phyloP scores from a whole-genome alignment of 2,329 filamentous ascomycete genomes.

The Achaetomium macrosporum region DNA sequence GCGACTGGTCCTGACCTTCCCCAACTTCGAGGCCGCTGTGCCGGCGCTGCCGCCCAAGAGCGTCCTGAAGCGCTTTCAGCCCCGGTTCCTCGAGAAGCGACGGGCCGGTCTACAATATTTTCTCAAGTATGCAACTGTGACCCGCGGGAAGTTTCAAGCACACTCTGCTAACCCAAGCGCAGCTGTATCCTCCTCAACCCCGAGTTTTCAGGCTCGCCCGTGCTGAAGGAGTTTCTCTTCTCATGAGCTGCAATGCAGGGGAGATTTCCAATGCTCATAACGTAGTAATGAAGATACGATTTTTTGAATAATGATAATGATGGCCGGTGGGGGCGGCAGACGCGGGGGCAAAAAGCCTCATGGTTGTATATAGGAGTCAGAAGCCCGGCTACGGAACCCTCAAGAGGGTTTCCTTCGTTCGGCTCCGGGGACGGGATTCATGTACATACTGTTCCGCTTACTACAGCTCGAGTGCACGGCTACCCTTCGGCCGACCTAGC shows the following conservation, averaged over 20 bases:
- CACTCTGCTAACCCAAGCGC: conserved; percentile 19
- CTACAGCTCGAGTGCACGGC: too few relatives aligned
- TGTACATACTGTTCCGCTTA: too few relatives aligned
- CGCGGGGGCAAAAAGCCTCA: neutral
- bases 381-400: too few relatives aligned
- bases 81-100: conserved; percentile 78
- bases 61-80: conserved; percentile 77
- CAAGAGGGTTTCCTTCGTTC: too few relatives aligned
- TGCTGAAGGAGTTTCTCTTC: conserved; percentile 88
- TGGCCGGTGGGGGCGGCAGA: neutral
- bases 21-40: conserved; percentile 75
- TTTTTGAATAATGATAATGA: conserved; percentile 13
- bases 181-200: conserved; percentile 90
- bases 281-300: conserved; percentile 10
- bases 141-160: neutral
- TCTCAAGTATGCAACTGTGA: conserved; percentile 62
- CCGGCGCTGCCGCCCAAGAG: conserved; percentile 90
- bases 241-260: conserved; percentile 33
- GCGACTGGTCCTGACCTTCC: conserved; percentile 72
- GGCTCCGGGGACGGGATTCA: too few relatives aligned
- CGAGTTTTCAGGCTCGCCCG: conserved; percentile 85
- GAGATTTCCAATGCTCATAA: neutral
- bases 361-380: too few relatives aligned
- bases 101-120: conserved; percentile 84
- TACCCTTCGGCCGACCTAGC: too few relatives aligned